Evolutionary conservation across 768 basidiomycete species (phyloP).

Genomic region (Hypsizygus marmoreus): DNA sequence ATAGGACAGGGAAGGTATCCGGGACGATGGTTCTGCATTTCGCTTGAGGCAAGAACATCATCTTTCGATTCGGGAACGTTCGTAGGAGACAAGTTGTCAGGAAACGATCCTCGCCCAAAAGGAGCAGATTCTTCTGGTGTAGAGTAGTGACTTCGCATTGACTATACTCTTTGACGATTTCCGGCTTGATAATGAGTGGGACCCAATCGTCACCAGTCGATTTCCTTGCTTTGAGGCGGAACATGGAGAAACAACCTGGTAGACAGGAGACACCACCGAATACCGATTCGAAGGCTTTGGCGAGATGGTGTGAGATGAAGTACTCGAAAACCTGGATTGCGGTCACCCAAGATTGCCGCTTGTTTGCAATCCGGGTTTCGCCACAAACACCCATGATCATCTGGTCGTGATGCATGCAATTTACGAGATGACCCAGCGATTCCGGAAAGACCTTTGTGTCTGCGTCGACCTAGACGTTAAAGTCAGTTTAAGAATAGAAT

Average conservation of each 20-base stretch:
- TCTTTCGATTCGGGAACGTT: conserved; percentile 97
- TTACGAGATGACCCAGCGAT: conserved; percentile 88
- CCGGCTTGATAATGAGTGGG: conserved; percentile 93
- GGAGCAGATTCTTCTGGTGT: conserved; percentile 95
- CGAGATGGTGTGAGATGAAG: conserved; percentile 98
- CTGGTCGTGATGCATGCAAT: conserved; percentile 98
- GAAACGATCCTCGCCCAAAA: conserved; percentile 99
- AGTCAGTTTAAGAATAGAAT: conserved; percentile 7
- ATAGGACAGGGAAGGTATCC: conserved; percentile 88
- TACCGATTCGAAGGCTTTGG: conserved; percentile 98
- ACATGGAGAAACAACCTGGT: conserved; percentile 99
- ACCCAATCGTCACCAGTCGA: conserved; percentile 93
- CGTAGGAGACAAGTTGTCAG: conserved; percentile 94
- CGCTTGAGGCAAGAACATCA: conserved; percentile 99
- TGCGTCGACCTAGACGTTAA: conserved; percentile 85
- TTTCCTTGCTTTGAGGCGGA: conserved; percentile 92
- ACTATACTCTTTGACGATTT: conserved; percentile 96
- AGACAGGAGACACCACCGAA: conserved; percentile 99
- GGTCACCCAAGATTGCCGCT: conserved; percentile 97
- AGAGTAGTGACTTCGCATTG: conserved; percentile 91
- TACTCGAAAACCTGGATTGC: conserved; percentile 98
- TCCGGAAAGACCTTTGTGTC: conserved; percentile 95
- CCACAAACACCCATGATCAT: conserved; percentile 99
- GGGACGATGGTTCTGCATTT: conserved; percentile 94
- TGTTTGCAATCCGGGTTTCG: conserved; percentile 98